Base-by-base conservation (phyloP, 2,329 filamentous ascomycete species). In the Helminthosporium solani region DNA sequence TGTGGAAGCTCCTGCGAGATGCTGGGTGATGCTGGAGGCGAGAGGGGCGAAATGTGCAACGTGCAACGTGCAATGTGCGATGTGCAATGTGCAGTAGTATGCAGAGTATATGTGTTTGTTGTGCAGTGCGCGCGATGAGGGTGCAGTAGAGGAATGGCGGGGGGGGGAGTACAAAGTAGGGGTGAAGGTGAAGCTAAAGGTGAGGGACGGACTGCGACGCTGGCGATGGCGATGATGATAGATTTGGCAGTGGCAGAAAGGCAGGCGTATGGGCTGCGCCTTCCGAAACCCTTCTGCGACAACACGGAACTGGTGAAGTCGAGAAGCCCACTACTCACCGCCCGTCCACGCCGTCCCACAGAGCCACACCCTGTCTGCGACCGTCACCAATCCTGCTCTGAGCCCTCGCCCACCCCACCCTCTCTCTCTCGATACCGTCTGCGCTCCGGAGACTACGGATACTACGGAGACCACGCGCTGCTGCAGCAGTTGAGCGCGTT, bases 181-280 rank as follows among this genome's bases (percentile, higher is more conserved):
- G n/a, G n/a, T n/a, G n/a, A n/a, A n/a, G n/a, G n/a, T n/a, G n/a
- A n/a, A n/a, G n/a, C n/a, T n/a, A n/a, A n/a, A n/a, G n/a, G n/a
- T n/a, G n/a, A n/a, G n/a, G n/a, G n/a, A n/a, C n/a, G n/a, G n/a
- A n/a, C n/a, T n/a, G n/a, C n/a, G n/a, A n/a, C n/a, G n/a, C n/a
- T n/a, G n/a, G n/a, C n/a, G n/a, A n/a, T n/a, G n/a, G n/a, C 31
- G 35, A 36, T n/a, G 40, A 40, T 14, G 51, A 33, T 36, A 56
- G 28, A 31, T 65, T 57, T 57, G 52, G 53, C 53, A 52, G 28
- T 31, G 28, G 28, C 28, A 7, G 28, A 46, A 52, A 48, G 42
- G 50, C 56, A 58, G 52, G 53, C 57, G 59, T 57, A 53, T 54
- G 46, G 49, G 44, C 27, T 25, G 18, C 42, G 42, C 52, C 27